Evolutionary conservation across 1,284 basidiomycete genomes (phyloP), one percentile per base, ranked within the genome.

Genomic region (Porodaedalea pini): DNA sequence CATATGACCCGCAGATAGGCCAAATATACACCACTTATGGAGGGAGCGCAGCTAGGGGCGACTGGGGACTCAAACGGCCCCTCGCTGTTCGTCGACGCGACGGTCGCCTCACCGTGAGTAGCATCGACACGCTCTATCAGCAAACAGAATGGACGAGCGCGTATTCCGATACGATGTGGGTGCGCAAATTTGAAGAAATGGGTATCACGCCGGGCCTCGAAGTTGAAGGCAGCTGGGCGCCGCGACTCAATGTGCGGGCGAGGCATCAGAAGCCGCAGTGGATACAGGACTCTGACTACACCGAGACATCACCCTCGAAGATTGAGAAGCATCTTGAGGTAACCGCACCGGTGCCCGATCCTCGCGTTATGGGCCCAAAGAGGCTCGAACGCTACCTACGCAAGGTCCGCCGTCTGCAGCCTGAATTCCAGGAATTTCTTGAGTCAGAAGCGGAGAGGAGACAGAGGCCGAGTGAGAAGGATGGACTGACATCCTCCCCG

Each of bases 31-130:
- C 82, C 23, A 74, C 88, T 0, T 78, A 81, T 51, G 80, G 81
- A 45, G 85, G 85, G 37, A 77, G 87, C 66, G 81, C 84, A 2
- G 76, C 83, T 65, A 80, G 89, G 32, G 89, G 89, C 54, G 80
- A 90, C 70, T 92, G 82, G 78, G 89, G 89, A 36, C 73, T 91
- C 59, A 92, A 92, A 70, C 82, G 90, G 0, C 84, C 88, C 34
- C 78, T 91, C 21, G 73, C 85, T 5, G 70, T 87, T 55, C 80
- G 82, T 50, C 64, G 67, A 37, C 78, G 80, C 50, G 78, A 82
- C 61, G 80, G 81, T 5, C 79, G 77, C 64, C 80, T 91, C 56
- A 81, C 83, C 44, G 66, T 83, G 66, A 68, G 76, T 67, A 67
- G 74, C 64, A 79, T 88, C 66, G 89, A 92, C 65, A 82, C 86